Percentiles rank a stretch among this genome's conserved stretches.
These are phyloP conservation scores for Camellia granthamiana DNA, from an alignment of 148 eudicot species.

Conservation along the genomic window DNA sequence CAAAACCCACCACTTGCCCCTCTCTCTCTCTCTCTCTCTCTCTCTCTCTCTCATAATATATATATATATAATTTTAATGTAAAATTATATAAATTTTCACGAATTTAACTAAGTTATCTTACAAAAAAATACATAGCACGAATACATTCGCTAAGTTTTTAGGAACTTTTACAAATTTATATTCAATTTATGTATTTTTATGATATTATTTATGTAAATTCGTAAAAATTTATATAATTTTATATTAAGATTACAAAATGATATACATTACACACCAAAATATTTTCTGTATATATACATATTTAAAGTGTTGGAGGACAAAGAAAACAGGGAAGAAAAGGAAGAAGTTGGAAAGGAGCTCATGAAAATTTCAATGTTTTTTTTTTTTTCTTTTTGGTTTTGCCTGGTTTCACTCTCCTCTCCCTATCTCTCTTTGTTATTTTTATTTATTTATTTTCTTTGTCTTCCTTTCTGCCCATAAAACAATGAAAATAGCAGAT, in stretches of 20 bases:
- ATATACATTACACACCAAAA: not conserved
- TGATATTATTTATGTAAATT: no score
- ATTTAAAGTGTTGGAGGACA: not conserved
- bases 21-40: not conserved
- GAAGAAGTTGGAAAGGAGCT: conserved; percentile 53
- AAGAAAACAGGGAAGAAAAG: conserved; percentile 25
- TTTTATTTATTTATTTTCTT: conserved; percentile 8
- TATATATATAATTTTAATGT: no score
- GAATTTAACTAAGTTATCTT: no score
- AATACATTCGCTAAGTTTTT: no score
- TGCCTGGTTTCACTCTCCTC: conserved; percentile 16
- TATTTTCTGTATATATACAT: no score
- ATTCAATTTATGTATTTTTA: no score
- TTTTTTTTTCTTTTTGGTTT: not conserved
- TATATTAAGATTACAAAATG: no score
- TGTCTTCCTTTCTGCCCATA: conserved; percentile 37
- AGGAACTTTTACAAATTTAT: no score
- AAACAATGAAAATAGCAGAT: conserved; percentile 81
- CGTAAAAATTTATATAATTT: no score
- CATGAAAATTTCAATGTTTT: conserved; percentile 50
- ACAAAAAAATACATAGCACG: no score
- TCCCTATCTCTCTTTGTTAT: conserved; percentile 25
- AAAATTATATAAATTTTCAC: no score
- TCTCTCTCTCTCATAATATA: not conserved
- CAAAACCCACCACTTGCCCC: not conserved